Evolutionary conservation across 768 basidiomycete genomes (phyloP).

Genomic region (Phylloporus sp.): DNA sequence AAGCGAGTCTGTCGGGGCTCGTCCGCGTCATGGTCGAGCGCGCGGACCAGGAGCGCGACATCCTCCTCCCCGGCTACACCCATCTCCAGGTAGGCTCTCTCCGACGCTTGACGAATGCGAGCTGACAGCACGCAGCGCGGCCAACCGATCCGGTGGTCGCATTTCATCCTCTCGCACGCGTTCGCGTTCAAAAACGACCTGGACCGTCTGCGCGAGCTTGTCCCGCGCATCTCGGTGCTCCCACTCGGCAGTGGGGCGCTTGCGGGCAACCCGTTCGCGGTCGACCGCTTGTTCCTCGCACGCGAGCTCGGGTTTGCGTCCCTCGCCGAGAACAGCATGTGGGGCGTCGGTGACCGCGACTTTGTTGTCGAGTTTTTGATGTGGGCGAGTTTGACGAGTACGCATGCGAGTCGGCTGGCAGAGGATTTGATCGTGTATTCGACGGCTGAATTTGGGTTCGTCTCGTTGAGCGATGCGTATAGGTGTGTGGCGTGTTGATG

Average conservation of each 20-base stretch:
- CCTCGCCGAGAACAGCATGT: constrained; percentile 93
- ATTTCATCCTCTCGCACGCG: constrained; percentile 91
- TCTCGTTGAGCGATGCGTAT: constrained; percentile 95
- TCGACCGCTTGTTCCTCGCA: constrained; percentile 91
- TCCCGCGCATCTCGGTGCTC: constrained; percentile 88
- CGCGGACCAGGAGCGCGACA: constrained; percentile 90
- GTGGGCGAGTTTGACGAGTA: constrained; percentile 92
- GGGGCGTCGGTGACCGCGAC: constrained; percentile 95
- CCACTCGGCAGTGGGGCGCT: constrained; percentile 94
- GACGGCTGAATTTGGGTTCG: constrained; percentile 94
- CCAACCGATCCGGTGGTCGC: constrained; percentile 98
- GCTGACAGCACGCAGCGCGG: constrained; percentile 60
- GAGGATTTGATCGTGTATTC: constrained; percentile 98
- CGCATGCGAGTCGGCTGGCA: constrained; percentile 89
- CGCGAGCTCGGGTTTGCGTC: constrained; percentile 85
- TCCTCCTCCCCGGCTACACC: constrained; percentile 93
- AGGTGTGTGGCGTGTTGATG: constrained; percentile 48
- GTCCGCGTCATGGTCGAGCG: constrained; percentile 87
- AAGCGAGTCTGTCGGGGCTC: constrained; percentile 67
- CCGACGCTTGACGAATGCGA: background rate
- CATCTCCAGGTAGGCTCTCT: constrained; percentile 73
- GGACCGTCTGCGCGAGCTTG: constrained; percentile 75
- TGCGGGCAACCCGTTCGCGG: constrained; percentile 92
- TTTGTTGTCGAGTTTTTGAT: constrained; percentile 97
- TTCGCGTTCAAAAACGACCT: constrained; percentile 91